Evolutionary conservation across 1,284 basidiomycete genomes (phyloP).

Genomic region (Phellinidium pouzarii): DNA sequence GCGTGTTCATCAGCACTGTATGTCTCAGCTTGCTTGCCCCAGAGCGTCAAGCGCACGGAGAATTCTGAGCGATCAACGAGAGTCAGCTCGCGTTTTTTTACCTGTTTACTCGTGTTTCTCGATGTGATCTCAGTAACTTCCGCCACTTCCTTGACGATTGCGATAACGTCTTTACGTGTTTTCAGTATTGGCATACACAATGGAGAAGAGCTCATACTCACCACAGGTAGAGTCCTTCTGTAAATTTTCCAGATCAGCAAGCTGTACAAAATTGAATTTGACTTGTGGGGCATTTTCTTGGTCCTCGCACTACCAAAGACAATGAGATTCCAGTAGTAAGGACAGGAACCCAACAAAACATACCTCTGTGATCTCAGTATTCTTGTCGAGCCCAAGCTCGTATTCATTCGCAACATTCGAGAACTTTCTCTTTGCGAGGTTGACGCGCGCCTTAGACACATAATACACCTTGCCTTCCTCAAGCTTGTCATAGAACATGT

Average conservation of each 20-base stretch:
- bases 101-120: conserved; percentile 65
- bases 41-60: conserved; percentile 84
- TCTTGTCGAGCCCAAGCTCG: conserved; percentile 83
- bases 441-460: conserved; percentile 86
- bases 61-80: conserved; percentile 83
- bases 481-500: conserved; percentile 77
- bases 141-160: conserved; percentile 74
- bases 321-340: conserved; percentile 18
- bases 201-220: conserved; percentile 31
- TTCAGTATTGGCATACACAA: conserved; percentile 22
- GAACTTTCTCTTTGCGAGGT: conserved; percentile 97
- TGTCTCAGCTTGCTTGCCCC: conserved; percentile 93
- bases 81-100: conserved; percentile 82
- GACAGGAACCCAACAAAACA: conserved; percentile 17
- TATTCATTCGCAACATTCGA: conserved; percentile 90
- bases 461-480: conserved; percentile 94
- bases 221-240: conserved; percentile 77
- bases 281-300: conserved; percentile 68
- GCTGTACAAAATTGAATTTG: conserved; percentile 77
- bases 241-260: conserved; percentile 56
- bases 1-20: conserved; percentile 57
- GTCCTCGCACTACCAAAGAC: conserved; percentile 63
- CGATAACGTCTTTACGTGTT: conserved; percentile 68
- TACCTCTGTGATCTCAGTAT: conserved; percentile 80
- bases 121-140: conserved; percentile 63